Conservation (phyloP, 768 basidiomycete genomes). For the Lentinula detonsa region DNA sequence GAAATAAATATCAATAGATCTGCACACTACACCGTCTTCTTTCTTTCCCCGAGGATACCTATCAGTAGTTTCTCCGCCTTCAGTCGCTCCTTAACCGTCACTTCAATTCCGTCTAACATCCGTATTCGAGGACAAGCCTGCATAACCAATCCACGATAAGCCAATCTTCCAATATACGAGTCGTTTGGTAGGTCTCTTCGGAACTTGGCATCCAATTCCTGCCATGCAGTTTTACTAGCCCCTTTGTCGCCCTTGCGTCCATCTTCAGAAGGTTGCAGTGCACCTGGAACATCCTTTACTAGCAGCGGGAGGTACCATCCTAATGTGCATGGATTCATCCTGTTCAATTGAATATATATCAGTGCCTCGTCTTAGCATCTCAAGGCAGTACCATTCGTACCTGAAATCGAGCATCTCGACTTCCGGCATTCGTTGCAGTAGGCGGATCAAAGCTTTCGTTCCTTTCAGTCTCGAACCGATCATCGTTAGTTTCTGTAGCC, state of each 20-base stretch:
- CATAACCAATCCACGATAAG: slow-evolving; percentile 89
- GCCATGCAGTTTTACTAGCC: slow-evolving; percentile 43
- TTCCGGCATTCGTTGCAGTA: slow-evolving; percentile 66
- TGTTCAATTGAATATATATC: slow-evolving; percentile 15
- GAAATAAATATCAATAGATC: not conserved
- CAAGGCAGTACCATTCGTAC: slow-evolving; percentile 36
- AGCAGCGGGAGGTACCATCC: slow-evolving; percentile 93
- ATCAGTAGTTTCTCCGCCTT: slow-evolving; percentile 71
- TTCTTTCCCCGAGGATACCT: slow-evolving; percentile 41
- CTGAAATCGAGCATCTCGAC: slow-evolving; percentile 90
- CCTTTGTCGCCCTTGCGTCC: slow-evolving; percentile 18
- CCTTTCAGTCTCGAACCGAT: slow-evolving; percentile 80
- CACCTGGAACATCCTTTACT: slow-evolving; percentile 61
- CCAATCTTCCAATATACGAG: slow-evolving; percentile 79
- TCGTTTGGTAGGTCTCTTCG: slow-evolving; percentile 86
- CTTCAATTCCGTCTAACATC: slow-evolving; percentile 81
- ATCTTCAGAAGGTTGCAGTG: slow-evolving; percentile 54
- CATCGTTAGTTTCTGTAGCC: slow-evolving; percentile 79
- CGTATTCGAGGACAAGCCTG: slow-evolving; percentile 57
- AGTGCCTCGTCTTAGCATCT: slow-evolving; percentile 1
- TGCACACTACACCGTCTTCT: slow-evolving; percentile 13
- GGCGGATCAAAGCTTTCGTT: slow-evolving; percentile 66
- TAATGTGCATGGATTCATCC: slow-evolving; percentile 95
- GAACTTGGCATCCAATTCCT: slow-evolving; percentile 78
- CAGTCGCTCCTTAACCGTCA: slow-evolving; percentile 76